These are phyloP conservation scores for Closterium sp. DNA, from an alignment of 139 green algal genomes.

Conservation along the genomic window DNA sequence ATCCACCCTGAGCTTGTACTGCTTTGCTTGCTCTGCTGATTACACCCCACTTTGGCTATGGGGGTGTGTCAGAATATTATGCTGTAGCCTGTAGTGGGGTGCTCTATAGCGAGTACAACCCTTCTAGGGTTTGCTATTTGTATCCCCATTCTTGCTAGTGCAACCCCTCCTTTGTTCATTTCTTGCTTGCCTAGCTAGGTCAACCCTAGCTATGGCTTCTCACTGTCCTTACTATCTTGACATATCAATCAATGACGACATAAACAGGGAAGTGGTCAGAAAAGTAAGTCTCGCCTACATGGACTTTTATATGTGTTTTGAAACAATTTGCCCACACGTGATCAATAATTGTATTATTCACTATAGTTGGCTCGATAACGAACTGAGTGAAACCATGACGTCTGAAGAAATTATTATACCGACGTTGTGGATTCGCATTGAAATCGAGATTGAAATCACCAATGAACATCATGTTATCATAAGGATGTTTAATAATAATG, in stretches of 20 bases:
- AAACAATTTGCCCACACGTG: neutral
- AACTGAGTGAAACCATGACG: neutral
- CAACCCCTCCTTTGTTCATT: too few species aligned
- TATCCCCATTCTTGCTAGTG: too few species aligned
- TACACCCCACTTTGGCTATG: too few species aligned
- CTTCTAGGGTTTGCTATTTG: too few species aligned
- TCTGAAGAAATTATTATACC: neutral
- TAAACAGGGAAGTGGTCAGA: neutral
- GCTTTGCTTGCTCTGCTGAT: too few species aligned
- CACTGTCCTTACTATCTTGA: too few species aligned
- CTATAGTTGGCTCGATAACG: neutral
- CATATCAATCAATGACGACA: neutral
- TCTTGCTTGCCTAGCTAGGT: too few species aligned
- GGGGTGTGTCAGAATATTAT: too few species aligned
- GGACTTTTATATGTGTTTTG: neutral
- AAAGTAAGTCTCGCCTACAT: neutral
- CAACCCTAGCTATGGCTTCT: too few species aligned
- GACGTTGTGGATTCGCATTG: neutral
- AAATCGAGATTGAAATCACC: neutral
- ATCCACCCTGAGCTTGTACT: too few species aligned
- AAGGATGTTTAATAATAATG: neutral
- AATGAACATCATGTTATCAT: neutral
- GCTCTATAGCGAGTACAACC: too few species aligned
- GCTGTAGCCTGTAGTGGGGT: too few species aligned
- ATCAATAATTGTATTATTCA: neutral